These are phyloP conservation scores for Malus hybrid DNA, from an alignment of 331 rosid genomes.

Conservation along the genomic window DNA sequence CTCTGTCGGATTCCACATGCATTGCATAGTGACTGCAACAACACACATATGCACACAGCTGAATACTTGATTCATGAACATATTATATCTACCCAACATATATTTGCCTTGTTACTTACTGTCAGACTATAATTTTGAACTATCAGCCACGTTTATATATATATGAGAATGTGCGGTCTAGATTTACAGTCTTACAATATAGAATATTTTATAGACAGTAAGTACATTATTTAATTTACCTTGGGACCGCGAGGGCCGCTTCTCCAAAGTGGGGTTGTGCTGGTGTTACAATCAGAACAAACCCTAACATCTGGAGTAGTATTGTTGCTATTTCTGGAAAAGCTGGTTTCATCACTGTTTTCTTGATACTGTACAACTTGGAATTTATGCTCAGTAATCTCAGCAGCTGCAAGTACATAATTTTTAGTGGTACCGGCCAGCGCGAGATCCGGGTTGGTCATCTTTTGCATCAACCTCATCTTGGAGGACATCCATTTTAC, in stretches of 20 bases:
- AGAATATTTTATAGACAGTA: neutral
- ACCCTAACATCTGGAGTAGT: slow-evolving; percentile 39
- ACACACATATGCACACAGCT: neutral
- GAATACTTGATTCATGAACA: neutral
- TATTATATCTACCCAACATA: neutral
- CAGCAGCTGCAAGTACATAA: neutral
- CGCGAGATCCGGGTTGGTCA: slow-evolving; percentile 21
- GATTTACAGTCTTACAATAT: neutral
- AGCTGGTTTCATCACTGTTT: slow-evolving; percentile 18
- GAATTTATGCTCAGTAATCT: neutral
- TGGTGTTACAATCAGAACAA: slow-evolving; percentile 73
- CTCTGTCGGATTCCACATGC: slow-evolving; percentile 82
- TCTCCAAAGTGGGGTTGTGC: slow-evolving; percentile 80
- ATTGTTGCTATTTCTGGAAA: neutral
- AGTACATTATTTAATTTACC: slow-evolving; percentile 22
- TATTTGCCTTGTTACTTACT: no score
- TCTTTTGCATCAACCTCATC: slow-evolving; percentile 59
- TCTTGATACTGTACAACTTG: slow-evolving; percentile 2
- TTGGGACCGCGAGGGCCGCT: slow-evolving; percentile 92
- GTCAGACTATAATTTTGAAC: neutral
- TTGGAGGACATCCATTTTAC: slow-evolving; percentile 63
- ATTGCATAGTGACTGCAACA: slow-evolving; percentile 71
- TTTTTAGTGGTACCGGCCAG: neutral
- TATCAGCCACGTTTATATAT: neutral
- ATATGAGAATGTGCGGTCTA: neutral